Conservation (phyloP, 208 protist genomes). For the Trichomonas tenax region DNA sequence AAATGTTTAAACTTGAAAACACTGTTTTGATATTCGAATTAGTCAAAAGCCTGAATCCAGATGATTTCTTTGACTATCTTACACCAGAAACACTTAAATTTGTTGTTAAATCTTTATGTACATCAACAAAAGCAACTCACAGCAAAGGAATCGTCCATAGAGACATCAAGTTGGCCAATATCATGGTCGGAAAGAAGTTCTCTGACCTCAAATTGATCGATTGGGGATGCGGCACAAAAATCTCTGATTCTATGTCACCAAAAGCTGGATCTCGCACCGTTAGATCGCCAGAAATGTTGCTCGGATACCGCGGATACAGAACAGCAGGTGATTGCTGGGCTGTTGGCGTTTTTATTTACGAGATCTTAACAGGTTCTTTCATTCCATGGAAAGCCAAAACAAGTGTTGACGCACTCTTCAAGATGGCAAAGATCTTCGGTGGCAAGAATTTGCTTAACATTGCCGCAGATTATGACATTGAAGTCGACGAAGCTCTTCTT, state of each 20-base stretch:
- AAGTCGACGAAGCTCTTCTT: not conserved
- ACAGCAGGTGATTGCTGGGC: not conserved
- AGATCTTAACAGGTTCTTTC: not conserved
- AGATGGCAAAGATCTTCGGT: not conserved
- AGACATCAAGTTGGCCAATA: not conserved
- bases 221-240: not conserved
- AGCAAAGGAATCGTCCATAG: not conserved
- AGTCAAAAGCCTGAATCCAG: not conserved
- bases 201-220: not conserved
- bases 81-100: not conserved
- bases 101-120: not conserved
- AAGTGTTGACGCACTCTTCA: not conserved
- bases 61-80: not conserved
- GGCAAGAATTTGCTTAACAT: not conserved
- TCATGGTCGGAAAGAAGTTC: not conserved
- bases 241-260: not conserved
- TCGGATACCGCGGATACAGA: not conserved
- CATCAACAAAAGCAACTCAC: not conserved
- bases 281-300: not conserved
- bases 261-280: not conserved
- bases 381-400: conserved; percentile 1
- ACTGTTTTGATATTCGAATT: not conserved
- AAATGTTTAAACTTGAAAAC: not conserved
- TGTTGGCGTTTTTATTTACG: not conserved
- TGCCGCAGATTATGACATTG: not conserved